Conservation (phyloP, 441 rosid species). For the Manihot esculenta region DNA sequence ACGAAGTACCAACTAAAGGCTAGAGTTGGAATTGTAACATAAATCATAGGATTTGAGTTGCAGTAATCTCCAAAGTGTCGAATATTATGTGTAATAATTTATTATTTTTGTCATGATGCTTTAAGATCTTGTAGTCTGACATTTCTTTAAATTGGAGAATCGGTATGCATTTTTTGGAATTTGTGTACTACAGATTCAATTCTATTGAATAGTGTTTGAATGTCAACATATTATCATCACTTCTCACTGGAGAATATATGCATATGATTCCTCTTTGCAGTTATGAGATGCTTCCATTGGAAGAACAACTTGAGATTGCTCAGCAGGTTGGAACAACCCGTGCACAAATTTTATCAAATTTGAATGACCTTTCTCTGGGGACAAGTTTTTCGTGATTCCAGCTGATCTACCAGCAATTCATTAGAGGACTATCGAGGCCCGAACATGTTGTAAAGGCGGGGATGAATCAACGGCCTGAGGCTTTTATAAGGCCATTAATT, state of each 20-base stretch:
- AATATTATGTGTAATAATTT: background rate
- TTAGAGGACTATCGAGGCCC: background rate
- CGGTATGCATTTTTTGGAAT: background rate
- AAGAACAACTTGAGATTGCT: slow-evolving; percentile 88
- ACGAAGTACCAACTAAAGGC: background rate
- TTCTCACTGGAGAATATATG: background rate
- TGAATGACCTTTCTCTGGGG: slow-evolving; percentile 77
- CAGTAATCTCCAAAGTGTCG: background rate
- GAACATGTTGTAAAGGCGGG: no score
- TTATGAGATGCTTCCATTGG: slow-evolving; percentile 90
- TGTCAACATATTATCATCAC: background rate
- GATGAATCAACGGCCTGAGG: no score
- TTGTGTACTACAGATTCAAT: background rate
- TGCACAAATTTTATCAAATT: slow-evolving; percentile 65
- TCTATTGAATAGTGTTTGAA: background rate
- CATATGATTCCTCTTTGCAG: slow-evolving; percentile 44
- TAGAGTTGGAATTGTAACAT: background rate
- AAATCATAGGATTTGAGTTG: background rate
- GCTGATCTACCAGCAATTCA: slow-evolving; percentile 14
- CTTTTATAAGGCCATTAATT: background rate
- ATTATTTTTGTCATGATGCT: background rate
- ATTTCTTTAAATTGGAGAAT: slow-evolving; percentile 1
- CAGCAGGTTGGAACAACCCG: slow-evolving; percentile 87
- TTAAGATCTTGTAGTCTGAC: background rate
- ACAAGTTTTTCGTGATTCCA: slow-evolving; percentile 78